Conservation (phyloP, 163 green algal genomes). For the Coccomyxa subellipsoidea region DNA sequence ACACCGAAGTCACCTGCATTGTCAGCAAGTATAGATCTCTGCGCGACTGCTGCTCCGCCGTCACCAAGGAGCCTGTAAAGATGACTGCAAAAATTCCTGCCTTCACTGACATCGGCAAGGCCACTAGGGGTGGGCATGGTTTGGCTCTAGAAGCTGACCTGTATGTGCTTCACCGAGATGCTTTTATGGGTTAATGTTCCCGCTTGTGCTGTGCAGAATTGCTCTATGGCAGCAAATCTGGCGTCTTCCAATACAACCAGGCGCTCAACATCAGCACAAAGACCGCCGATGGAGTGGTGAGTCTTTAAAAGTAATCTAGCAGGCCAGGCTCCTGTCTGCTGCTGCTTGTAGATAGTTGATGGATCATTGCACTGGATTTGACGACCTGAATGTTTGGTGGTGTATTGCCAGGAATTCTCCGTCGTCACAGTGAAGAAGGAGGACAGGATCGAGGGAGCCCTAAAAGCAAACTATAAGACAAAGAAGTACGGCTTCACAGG, state of each 20-base stretch:
- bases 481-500: conserved; percentile 36
- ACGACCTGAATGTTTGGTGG: too few relatives aligned
- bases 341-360: not conserved
- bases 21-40: not conserved
- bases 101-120: conserved; percentile 46
- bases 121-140: conserved; percentile 34
- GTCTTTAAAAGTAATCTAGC: not conserved
- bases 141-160: not conserved
- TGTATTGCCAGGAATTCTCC: conserved; percentile 54
- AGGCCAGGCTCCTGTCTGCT: not conserved
- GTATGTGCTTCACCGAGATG: not conserved
- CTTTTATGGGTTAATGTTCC: not conserved
- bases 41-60: not conserved
- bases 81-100: conserved; percentile 39
- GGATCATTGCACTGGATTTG: too few relatives aligned
- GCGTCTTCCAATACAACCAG: conserved; percentile 53
- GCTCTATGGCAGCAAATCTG: conserved; percentile 45
- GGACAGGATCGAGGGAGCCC: conserved; percentile 35
- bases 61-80: not conserved
- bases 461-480: conserved; percentile 50
- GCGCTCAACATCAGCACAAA: conserved; percentile 42
- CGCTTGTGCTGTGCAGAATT: conserved; percentile 39
- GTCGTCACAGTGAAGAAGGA: conserved; percentile 34
- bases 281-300: conserved; percentile 60
- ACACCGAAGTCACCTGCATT: too few relatives aligned